These are phyloP conservation scores for Candida maesae DNA, from an alignment of 805 yeast genomes.

Conservation along the genomic window DNA sequence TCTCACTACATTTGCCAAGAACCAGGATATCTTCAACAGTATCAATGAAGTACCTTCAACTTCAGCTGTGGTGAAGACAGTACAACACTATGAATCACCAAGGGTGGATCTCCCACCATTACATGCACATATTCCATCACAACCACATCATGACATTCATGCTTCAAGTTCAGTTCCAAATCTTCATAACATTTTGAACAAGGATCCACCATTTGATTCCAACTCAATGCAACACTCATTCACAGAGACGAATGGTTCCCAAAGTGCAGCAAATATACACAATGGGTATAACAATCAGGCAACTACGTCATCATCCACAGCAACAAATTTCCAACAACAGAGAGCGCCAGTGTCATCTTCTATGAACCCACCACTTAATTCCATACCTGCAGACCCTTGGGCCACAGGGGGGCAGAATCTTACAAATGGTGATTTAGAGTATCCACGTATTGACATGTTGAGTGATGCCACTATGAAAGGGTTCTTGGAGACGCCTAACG, in stretches of 20 bases:
- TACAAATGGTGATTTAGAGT: background rate
- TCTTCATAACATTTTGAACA: background rate
- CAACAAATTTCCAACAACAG: too few relatives aligned
- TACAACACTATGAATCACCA: background rate
- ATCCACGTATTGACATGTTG: constrained; percentile 20
- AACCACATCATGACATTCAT: background rate
- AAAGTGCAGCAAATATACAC: background rate
- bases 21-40: constrained; percentile 22
- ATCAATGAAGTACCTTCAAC: constrained; percentile 16
- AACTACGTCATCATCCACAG: too few relatives aligned
- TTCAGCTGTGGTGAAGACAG: constrained; percentile 14
- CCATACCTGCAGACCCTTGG: background rate
- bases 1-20: constrained; percentile 27
- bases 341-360: too few relatives aligned
- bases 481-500: constrained; percentile 18
- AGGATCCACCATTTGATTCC: background rate
- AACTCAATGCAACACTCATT: constrained; percentile 3
- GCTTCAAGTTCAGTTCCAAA: constrained; percentile 7
- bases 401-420: background rate
- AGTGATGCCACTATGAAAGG: constrained; percentile 26
- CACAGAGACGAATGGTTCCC: background rate
- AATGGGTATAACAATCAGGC: background rate
- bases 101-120: too few relatives aligned
- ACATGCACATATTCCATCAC: too few relatives aligned
- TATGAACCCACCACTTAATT: background rate